phyloP scores from a whole-genome alignment of 306 rosid genomes.

The Ormosia semicastrata region DNA sequence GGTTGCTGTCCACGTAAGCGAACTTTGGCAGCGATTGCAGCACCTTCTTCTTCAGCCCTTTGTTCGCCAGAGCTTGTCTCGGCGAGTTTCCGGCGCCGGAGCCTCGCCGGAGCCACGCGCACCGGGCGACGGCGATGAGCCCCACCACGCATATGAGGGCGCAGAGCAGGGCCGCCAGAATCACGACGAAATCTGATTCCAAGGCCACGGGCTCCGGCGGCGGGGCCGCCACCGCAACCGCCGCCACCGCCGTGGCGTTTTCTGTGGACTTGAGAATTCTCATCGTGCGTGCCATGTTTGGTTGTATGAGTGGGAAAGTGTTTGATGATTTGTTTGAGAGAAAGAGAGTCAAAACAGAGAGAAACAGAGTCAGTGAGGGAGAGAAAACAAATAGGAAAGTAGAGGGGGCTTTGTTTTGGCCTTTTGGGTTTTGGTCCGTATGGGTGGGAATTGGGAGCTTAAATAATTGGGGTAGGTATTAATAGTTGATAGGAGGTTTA shows the following conservation, averaged over 20 bases:
- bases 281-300: constrained; percentile 45
- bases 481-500: constrained; percentile 22
- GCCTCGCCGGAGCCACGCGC: constrained; percentile 78
- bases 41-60: constrained; percentile 76
- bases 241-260: not conserved
- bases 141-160: constrained; percentile 82
- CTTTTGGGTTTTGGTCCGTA: not conserved
- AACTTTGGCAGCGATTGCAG: constrained; percentile 72
- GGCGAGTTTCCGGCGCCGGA: constrained; percentile 15
- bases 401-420: not conserved
- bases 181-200: constrained; percentile 77
- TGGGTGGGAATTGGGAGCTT: constrained; percentile 8
- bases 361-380: not conserved
- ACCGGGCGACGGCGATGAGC: constrained; percentile 72
- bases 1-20: constrained; percentile 37
- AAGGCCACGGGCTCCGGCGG: constrained; percentile 60
- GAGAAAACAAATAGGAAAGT: not conserved
- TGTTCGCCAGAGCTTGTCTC: constrained; percentile 48
- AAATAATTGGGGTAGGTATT: constrained; percentile 39
- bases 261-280: constrained; percentile 36
- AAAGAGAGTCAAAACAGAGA: not conserved
- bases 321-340: not conserved
- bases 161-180: constrained; percentile 71
- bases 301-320: not conserved
- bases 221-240: constrained; percentile 30